phyloP scores from a whole-genome alignment of 768 basidiomycete species.

The Xerocomellus chrysenteron region DNA sequence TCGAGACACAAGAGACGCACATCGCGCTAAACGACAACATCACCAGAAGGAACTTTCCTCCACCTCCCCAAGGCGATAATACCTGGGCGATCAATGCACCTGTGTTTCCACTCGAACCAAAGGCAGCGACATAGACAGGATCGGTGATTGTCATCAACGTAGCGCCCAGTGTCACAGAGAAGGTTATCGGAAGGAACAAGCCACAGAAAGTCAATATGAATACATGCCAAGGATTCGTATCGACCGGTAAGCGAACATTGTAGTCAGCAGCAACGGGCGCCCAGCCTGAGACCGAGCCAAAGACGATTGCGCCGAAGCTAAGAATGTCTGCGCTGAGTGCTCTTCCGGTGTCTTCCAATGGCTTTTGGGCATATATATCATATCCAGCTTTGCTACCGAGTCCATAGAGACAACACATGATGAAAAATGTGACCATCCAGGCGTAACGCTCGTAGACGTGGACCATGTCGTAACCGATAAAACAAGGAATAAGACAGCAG shows the following conservation, averaged over 20 bases:
- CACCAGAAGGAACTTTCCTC: constrained; percentile 42
- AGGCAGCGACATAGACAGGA: constrained; percentile 40
- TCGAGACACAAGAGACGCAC: constrained; percentile 23
- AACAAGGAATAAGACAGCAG: constrained; percentile 45
- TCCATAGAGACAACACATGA: constrained; percentile 53
- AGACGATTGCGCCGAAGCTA: constrained; percentile 52
- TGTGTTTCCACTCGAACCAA: constrained; percentile 37
- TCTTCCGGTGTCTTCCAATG: constrained; percentile 43
- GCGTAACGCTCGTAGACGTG: constrained; percentile 55
- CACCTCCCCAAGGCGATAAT: constrained; percentile 43
- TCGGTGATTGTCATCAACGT: constrained; percentile 43
- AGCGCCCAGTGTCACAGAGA: constrained; percentile 38
- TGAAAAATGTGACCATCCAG: constrained; percentile 47
- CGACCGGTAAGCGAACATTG: constrained; percentile 47
- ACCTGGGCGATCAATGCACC: constrained; percentile 46
- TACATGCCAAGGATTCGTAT: constrained; percentile 42
- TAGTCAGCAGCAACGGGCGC: constrained; percentile 55
- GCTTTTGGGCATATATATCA: constrained; percentile 42
- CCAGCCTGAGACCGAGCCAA: constrained; percentile 50
- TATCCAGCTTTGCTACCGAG: constrained; percentile 48
- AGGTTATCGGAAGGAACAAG: constrained; percentile 46
- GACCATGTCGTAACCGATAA: constrained; percentile 46
- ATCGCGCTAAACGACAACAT: constrained; percentile 42
- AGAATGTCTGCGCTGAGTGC: constrained; percentile 48
- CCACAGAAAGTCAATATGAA: constrained; percentile 53